Evolutionary conservation across 345 rosid genomes (phyloP).

Genomic region (Laguncularia racemosa): DNA sequence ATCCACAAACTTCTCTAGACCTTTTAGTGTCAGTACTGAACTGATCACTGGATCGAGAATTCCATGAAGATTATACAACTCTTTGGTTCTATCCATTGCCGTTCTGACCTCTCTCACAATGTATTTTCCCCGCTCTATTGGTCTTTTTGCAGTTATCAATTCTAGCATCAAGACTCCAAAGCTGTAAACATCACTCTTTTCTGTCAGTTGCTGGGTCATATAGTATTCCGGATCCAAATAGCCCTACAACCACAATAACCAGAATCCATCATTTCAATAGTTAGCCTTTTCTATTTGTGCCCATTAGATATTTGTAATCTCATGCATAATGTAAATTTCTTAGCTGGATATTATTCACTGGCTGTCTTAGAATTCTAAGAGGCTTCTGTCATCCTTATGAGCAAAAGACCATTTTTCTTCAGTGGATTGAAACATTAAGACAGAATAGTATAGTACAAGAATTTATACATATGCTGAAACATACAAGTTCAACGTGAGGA

Average conservation of each 20-base stretch:
- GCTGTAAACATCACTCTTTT: constrained; percentile 92
- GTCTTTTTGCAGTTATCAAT: constrained; percentile 58
- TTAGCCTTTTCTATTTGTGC: too few relatives aligned
- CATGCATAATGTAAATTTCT: too few relatives aligned
- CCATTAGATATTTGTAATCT: too few relatives aligned
- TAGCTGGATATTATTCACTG: too few relatives aligned
- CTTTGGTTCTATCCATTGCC: constrained; percentile 48
- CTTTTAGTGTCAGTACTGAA: constrained; percentile 37
- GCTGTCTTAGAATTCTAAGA: too few relatives aligned
- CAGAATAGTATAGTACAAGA: too few relatives aligned
- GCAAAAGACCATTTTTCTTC: too few relatives aligned
- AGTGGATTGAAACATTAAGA: too few relatives aligned
- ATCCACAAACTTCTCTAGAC: constrained; percentile 53
- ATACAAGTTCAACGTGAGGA: too few relatives aligned
- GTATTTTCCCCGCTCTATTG: constrained; percentile 73
- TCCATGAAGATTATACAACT: constrained; percentile 51
- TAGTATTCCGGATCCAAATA: constrained; percentile 93
- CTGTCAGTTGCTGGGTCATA: constrained; percentile 86
- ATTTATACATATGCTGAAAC: too few relatives aligned
- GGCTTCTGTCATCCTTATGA: too few relatives aligned
- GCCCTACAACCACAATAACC: constrained; percentile 34
- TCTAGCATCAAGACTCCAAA: constrained; percentile 87
- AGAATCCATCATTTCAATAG: too few relatives aligned
- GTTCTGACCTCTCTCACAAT: constrained; percentile 69
- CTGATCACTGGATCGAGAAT: constrained; percentile 56